Percentiles rank a stretch among this genome's conserved stretches.
Evolutionary conservation across 768 basidiomycete species (phyloP).

Genomic region (Coprinopsis strossmayeri): DNA sequence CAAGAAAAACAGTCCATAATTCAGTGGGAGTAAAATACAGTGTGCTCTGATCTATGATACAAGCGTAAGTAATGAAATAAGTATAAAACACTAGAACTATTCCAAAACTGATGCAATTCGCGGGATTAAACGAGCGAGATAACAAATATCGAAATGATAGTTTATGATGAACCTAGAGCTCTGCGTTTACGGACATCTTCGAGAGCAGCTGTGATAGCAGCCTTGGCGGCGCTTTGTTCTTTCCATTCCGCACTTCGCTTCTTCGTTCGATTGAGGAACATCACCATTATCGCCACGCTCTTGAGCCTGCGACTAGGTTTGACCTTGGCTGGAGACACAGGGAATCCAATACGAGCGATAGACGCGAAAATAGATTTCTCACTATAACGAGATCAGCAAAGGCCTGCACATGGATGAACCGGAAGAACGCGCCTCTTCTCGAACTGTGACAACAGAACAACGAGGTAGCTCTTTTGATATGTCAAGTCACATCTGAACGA

Average conservation of each 20-base stretch:
- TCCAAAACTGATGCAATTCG: slow-evolving; percentile 6
- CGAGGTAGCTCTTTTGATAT: slow-evolving; percentile 86
- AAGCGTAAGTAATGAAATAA: too few relatives aligned
- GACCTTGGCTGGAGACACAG: slow-evolving; percentile 30
- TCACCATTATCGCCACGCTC: slow-evolving; percentile 44
- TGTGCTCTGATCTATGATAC: not conserved
- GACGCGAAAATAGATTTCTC: slow-evolving; percentile 69
- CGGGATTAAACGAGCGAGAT: not conserved
- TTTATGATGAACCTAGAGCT: slow-evolving; percentile 18
- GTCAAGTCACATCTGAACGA: slow-evolving; percentile 67
- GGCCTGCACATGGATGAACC: too few relatives aligned
- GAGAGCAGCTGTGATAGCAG: slow-evolving; percentile 57
- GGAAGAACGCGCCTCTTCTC: slow-evolving; percentile 60
- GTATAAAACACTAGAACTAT: too few relatives aligned
- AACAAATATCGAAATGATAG: slow-evolving; percentile 3
- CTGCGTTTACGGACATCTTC: slow-evolving; percentile 62
- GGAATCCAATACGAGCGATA: slow-evolving; percentile 72
- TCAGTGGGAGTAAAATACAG: not conserved
- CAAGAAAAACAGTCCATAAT: not conserved
- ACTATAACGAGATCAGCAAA: too few relatives aligned
- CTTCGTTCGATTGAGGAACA: slow-evolving; percentile 64
- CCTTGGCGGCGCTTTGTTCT: slow-evolving; percentile 52
- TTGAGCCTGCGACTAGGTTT: slow-evolving; percentile 48
- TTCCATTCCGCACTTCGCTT: slow-evolving; percentile 59
- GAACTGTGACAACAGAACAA: slow-evolving; percentile 62